Evolutionary conservation across 2,329 filamentous ascomycete genomes (phyloP).

Genomic region (Hypoxylon sp.): DNA sequence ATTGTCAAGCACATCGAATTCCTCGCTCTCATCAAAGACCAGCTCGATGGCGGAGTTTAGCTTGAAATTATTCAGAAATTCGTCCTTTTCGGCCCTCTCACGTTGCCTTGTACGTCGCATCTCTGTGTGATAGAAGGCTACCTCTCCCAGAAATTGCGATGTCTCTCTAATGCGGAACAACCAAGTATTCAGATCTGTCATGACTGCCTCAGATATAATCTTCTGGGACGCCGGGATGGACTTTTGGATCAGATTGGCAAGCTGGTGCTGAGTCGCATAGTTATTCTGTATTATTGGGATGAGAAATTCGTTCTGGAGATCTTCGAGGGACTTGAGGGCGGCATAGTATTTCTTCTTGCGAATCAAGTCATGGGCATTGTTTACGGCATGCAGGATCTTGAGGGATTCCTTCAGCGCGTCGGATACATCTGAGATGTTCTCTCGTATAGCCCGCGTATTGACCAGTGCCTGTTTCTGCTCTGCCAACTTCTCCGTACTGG

Average conservation of each 20-base stretch:
- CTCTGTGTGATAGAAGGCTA: conserved; percentile 96
- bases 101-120: conserved; percentile 85
- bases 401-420: conserved; percentile 90
- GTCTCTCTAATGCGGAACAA: conserved; percentile 94
- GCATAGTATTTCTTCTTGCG: conserved; percentile 96
- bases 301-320: conserved; percentile 95
- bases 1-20: conserved; percentile 95
- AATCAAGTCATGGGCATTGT: conserved; percentile 92
- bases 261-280: conserved; percentile 92
- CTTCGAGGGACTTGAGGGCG: conserved; percentile 91
- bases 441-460: conserved; percentile 89
- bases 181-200: conserved; percentile 97
- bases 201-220: conserved; percentile 94
- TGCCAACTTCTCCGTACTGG: conserved; percentile 92
- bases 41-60: conserved; percentile 96
- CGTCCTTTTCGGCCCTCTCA: conserved; percentile 80
- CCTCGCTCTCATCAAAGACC: conserved; percentile 93
- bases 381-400: conserved; percentile 91
- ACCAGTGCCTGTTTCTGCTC: conserved; percentile 95
- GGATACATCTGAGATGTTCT: conserved; percentile 95
- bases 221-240: conserved; percentile 94
- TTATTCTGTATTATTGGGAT: conserved; percentile 78
- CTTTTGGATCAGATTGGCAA: conserved; percentile 95
- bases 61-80: conserved; percentile 84
- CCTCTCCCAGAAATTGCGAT: conserved; percentile 94